Conservation (phyloP, 129 eudicot species). For the Arctium lappa region DNA sequence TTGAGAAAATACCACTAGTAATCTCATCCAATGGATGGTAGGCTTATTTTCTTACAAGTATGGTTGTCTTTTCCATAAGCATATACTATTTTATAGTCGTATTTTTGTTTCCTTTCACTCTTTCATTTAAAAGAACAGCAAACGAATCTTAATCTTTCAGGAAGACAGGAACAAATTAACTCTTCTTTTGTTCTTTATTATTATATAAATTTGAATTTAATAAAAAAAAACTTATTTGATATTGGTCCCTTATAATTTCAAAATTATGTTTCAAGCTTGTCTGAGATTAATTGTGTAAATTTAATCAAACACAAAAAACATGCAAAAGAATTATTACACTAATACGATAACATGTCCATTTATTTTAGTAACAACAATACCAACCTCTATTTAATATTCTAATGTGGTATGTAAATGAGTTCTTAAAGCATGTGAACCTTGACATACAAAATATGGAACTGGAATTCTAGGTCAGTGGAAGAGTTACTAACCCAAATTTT, state of each 20-base stretch:
- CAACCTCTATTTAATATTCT: neutral
- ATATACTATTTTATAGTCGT: neutral
- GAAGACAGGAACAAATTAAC: neutral
- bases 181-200: neutral
- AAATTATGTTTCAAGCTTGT: neutral
- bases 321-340: neutral
- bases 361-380: neutral
- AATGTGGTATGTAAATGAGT: neutral
- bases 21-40: neutral
- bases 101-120: neutral
- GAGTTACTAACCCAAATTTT: neutral
- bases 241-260: neutral
- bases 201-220: neutral
- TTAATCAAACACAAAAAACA: neutral
- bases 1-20: neutral
- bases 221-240: neutral
- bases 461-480: neutral
- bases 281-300: neutral
- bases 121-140: neutral
- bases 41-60: neutral
- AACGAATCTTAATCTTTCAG: neutral
- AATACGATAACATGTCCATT: neutral
- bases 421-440: neutral
- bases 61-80: neutral
- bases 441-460: neutral